These are phyloP conservation scores for Isoetes taiwanensis DNA, from an alignment of 75 land plant genomes.

Conservation along the genomic window DNA sequence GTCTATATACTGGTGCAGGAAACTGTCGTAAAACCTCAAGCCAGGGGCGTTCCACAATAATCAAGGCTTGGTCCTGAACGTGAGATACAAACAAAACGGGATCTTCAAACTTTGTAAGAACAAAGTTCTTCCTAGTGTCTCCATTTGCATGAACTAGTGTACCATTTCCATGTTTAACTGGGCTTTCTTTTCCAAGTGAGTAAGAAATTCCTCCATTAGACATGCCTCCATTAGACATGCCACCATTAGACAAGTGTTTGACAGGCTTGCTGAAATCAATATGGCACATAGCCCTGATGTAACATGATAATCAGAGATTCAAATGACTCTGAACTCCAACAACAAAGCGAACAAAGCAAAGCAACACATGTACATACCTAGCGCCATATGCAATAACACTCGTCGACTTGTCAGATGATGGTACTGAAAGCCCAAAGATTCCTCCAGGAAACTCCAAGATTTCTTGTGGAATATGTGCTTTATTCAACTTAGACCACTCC, in stretches of 20 bases:
- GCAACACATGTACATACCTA: conserved; percentile 32
- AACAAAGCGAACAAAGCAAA: not conserved
- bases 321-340: not conserved
- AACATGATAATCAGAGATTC: not conserved
- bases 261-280: conserved; percentile 80
- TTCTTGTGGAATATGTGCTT: conserved; percentile 40
- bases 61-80: conserved; percentile 39
- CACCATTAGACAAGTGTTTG: no score
- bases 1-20: conserved; percentile 88
- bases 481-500: conserved; percentile 69
- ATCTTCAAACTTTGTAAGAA: conserved; percentile 41
- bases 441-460: conserved; percentile 90
- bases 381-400: conserved; percentile 74
- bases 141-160: conserved; percentile 11
- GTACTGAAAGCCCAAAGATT: conserved; percentile 66
- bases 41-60: conserved; percentile 85
- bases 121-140: conserved; percentile 37
- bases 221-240: no score
- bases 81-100: conserved; percentile 85
- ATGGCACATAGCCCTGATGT: conserved; percentile 75
- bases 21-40: conserved; percentile 55
- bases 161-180: conserved; percentile 29
- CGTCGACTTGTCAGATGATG: conserved; percentile 36
- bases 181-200: not conserved
- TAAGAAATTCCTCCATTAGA: not conserved